Evolutionary conservation across 2,329 filamentous ascomycete species (phyloP).

Genomic region (Diaporthe eres): DNA sequence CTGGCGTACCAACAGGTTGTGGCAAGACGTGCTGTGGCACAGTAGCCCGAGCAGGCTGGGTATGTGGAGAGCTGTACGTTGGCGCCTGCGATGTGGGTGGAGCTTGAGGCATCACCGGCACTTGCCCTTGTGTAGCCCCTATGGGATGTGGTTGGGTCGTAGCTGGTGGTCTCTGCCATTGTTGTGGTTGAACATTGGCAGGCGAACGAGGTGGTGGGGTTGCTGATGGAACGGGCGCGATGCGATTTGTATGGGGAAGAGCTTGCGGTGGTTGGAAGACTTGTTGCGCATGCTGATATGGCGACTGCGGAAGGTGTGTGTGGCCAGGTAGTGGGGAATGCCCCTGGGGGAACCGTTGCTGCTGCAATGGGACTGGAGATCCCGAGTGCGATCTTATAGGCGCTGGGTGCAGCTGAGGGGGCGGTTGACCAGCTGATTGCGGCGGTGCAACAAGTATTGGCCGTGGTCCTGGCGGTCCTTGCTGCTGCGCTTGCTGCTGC

Average conservation of each 20-base stretch:
- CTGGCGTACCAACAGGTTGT: constrained; percentile 32
- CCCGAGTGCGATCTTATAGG: constrained; percentile 48
- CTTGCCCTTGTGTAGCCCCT: constrained; percentile 29
- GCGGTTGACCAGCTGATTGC: constrained; percentile 49
- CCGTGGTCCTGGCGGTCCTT: constrained; percentile 35
- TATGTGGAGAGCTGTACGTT: constrained; percentile 31
- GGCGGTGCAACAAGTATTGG: constrained; percentile 54
- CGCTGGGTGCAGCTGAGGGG: constrained; percentile 47
- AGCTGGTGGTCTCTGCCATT: constrained; percentile 37
- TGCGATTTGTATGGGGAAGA: constrained; percentile 29
- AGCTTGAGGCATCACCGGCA: constrained; percentile 6
- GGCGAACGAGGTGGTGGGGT: constrained; percentile 37
- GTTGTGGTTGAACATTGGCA: constrained; percentile 27
- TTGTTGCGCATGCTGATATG: constrained; percentile 40
- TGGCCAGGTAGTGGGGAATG: constrained; percentile 37
- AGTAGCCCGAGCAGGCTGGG: constrained; percentile 44
- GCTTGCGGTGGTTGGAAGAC: constrained; percentile 35
- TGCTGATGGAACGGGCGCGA: constrained; percentile 30
- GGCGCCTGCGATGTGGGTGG: constrained; percentile 41
- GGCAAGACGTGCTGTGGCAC: constrained; percentile 36
- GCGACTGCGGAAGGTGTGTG: constrained; percentile 31
- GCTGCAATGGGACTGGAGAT: constrained; percentile 45
- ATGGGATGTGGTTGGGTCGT: constrained; percentile 19
- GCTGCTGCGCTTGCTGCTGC: constrained; percentile 19
- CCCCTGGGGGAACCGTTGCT: constrained; percentile 32